phyloP scores from a whole-genome alignment of 306 rosid genomes.

The Glycine latifolia region DNA sequence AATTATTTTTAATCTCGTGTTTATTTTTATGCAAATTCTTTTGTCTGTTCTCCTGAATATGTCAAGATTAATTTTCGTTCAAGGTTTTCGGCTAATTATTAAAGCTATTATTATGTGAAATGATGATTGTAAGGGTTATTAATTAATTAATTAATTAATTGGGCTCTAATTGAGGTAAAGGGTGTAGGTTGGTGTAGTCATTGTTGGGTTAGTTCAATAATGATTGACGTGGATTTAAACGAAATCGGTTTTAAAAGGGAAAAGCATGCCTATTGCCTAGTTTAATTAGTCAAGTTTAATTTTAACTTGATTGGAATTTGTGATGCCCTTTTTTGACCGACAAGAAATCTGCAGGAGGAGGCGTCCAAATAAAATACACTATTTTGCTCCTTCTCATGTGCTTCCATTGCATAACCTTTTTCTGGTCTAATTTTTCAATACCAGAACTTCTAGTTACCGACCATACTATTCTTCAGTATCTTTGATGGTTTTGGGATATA shows the following conservation, averaged over 20 bases:
- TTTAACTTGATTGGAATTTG: background rate
- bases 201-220: conserved; percentile 26
- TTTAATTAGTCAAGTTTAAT: background rate
- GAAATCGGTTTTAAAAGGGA: background rate
- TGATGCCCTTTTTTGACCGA: conserved; percentile 18
- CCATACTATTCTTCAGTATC: too few species aligned
- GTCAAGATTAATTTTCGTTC: too few species aligned
- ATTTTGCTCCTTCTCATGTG: too few species aligned
- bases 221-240: background rate
- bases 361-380: background rate
- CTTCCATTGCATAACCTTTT: too few species aligned
- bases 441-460: too few species aligned
- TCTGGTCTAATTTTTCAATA: too few species aligned
- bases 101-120: background rate
- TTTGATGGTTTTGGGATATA: too few species aligned
- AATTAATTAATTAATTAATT: background rate
- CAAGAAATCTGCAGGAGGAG: background rate
- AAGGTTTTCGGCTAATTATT: too few species aligned
- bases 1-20: background rate
- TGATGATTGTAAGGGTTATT: background rate
- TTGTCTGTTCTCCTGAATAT: background rate
- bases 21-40: background rate
- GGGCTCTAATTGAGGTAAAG: background rate
- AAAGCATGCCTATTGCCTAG: background rate
- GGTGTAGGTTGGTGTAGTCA: background rate